Percentiles rank a stretch among this genome's conserved stretches.
These are phyloP conservation scores for Colletotrichum magnum DNA, from an alignment of 2,329 filamentous ascomycete genomes.

Conservation along the genomic window DNA sequence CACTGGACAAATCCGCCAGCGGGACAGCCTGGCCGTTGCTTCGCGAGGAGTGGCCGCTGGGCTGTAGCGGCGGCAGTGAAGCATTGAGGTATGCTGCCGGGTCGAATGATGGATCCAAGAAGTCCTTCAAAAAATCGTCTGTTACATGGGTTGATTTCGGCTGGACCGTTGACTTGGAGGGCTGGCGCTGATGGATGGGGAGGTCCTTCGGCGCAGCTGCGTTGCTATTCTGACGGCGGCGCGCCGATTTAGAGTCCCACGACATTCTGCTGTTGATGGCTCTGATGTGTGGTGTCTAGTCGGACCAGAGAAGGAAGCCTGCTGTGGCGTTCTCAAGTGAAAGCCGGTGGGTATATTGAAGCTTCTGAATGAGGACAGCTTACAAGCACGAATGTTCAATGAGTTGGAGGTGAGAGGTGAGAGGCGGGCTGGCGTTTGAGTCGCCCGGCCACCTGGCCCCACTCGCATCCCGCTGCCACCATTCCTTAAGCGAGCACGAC, in stretches of 20 bases:
- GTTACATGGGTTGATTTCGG: slow-evolving; percentile 74
- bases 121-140: slow-evolving; percentile 81
- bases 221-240: slow-evolving; percentile 64
- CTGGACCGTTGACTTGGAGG: slow-evolving; percentile 54
- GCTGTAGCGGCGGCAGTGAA: slow-evolving; percentile 77
- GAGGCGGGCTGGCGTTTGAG: slow-evolving; percentile 10
- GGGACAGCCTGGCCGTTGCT: slow-evolving; percentile 61
- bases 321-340: neutral
- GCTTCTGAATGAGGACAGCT: slow-evolving; percentile 14
- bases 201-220: slow-evolving; percentile 54
- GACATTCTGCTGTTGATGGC: slow-evolving; percentile 48
- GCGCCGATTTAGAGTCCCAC: slow-evolving; percentile 56
- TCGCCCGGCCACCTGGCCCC: slow-evolving; percentile 22
- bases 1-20: slow-evolving; percentile 82
- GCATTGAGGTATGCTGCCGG: slow-evolving; percentile 88
- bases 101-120: slow-evolving; percentile 84
- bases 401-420: slow-evolving; percentile 6
- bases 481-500: slow-evolving; percentile 31
- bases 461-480: slow-evolving; percentile 20
- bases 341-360: neutral
- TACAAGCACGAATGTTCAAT: neutral
- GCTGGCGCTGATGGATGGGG: slow-evolving; percentile 58
- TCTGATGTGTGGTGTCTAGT: neutral
- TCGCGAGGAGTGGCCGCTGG: slow-evolving; percentile 47
- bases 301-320: no score